Conservation (phyloP, 768 basidiomycete species). For the Tubosaeta brunneosetosa region DNA sequence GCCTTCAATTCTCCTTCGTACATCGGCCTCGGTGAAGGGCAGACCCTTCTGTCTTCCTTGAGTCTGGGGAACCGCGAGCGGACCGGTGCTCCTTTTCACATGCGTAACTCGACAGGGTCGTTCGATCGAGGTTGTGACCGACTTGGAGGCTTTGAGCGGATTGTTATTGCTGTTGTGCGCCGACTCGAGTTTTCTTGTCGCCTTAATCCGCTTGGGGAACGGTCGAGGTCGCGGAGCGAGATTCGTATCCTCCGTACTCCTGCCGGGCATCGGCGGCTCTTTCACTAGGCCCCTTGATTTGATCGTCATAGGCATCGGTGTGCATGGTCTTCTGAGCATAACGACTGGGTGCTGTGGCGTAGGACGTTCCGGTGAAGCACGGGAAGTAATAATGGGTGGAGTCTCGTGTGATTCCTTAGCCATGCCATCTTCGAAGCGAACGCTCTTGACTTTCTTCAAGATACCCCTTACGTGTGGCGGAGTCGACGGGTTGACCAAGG, state of each 20-base stretch:
- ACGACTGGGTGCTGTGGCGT: slow-evolving; percentile 5
- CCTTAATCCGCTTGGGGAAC: slow-evolving; percentile 13
- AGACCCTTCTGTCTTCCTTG: slow-evolving; percentile 15
- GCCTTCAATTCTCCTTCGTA: slow-evolving; percentile 26
- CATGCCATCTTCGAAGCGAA: slow-evolving; percentile 32
- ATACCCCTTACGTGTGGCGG: slow-evolving; percentile 33
- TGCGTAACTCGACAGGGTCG: slow-evolving; percentile 15
- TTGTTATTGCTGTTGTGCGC: not conserved
- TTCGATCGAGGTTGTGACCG: not conserved
- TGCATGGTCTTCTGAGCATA: slow-evolving; percentile 9
- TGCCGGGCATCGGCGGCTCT: not conserved
- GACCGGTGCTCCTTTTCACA: slow-evolving; percentile 13
- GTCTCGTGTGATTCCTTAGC: slow-evolving; percentile 2
- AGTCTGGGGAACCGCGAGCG: not conserved
- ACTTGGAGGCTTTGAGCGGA: slow-evolving; percentile 5
- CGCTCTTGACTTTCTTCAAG: slow-evolving; percentile 37
- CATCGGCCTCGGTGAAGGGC: slow-evolving; percentile 9
- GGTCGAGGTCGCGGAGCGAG: slow-evolving; percentile 9
- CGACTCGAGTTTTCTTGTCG: slow-evolving; percentile 4
- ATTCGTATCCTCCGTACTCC: slow-evolving; percentile 11
- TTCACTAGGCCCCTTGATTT: slow-evolving; percentile 1
- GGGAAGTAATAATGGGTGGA: not conserved
- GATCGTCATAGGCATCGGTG: slow-evolving; percentile 3
- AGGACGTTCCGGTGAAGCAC: slow-evolving; percentile 1
- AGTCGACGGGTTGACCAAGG: slow-evolving; percentile 24